Percentiles rank a stretch among this genome's conserved stretches.
Evolutionary conservation across 2,329 filamentous ascomycete genomes (phyloP).

Genomic region (Thielaviopsis punctulata): DNA sequence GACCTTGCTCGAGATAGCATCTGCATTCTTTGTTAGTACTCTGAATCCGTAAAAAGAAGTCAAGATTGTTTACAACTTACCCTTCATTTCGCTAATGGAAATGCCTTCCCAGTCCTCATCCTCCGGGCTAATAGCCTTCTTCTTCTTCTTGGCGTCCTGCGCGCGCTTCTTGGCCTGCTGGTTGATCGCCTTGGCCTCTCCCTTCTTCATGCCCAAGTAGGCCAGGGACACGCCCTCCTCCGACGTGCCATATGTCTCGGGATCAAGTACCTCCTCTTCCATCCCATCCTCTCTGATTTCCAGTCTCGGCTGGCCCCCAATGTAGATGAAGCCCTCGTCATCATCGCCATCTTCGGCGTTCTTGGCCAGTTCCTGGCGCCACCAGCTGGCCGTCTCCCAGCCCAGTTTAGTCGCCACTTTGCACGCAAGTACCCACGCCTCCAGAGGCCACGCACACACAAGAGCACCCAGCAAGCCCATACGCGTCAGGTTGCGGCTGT

Average conservation of each 20-base stretch:
- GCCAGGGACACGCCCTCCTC: slow-evolving; percentile 6
- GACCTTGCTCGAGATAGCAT: slow-evolving; percentile 5
- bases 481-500: slow-evolving; percentile 4
- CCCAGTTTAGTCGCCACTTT: slow-evolving; percentile 8
- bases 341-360: slow-evolving; percentile 3
- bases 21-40: background rate
- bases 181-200: slow-evolving; percentile 5
- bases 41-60: background rate
- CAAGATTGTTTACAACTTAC: background rate
- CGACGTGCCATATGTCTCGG: slow-evolving; percentile 7
- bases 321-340: slow-evolving; percentile 1
- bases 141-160: background rate
- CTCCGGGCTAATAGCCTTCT: background rate
- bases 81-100: slow-evolving; percentile 7
- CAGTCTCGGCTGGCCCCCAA: background rate
- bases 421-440: slow-evolving; percentile 4
- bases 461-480: slow-evolving; percentile 4
- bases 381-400: slow-evolving; percentile 10
- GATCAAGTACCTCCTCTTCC: slow-evolving; percentile 7
- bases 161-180: slow-evolving; percentile 3
- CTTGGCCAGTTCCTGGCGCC: slow-evolving; percentile 5
- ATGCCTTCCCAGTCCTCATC: slow-evolving; percentile 5
- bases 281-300: slow-evolving; percentile 7
- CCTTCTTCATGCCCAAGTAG: slow-evolving; percentile 2
- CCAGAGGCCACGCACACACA: slow-evolving; percentile 9